Evolutionary conservation across 2,329 filamentous ascomycete genomes (phyloP).

Genomic region (Arthrobotrys pseudoclavata): DNA sequence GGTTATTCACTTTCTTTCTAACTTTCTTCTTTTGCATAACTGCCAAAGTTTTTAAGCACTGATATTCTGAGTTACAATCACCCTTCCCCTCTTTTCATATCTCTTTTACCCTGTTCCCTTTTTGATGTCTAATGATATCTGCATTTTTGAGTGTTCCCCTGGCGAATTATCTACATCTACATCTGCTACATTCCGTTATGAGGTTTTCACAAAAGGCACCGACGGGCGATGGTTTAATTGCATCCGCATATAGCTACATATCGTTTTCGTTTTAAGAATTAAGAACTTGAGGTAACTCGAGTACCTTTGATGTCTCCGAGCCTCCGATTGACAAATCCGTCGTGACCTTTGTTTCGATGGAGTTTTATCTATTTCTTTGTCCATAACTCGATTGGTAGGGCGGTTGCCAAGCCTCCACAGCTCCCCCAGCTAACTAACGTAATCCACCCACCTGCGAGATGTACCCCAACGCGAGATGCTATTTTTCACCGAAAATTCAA

Average conservation of each 20-base stretch:
- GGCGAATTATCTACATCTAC: constrained; percentile 1
- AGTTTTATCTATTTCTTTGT: background rate
- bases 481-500: too few relatives aligned
- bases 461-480: too few relatives aligned
- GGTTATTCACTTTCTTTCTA: constrained; percentile 6
- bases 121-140: constrained; percentile 54
- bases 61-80: background rate
- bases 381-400: background rate
- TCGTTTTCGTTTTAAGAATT: background rate
- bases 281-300: constrained; percentile 3
- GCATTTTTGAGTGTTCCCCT: constrained; percentile 5
- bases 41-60: constrained; percentile 12
- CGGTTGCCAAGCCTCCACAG: constrained; percentile 21
- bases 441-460: too few relatives aligned
- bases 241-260: background rate
- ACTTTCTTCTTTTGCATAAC: constrained; percentile 31
- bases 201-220: constrained; percentile 16
- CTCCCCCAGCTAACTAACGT: background rate
- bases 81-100: constrained; percentile 5
- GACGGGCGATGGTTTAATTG: background rate
- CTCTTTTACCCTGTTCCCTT: too few relatives aligned
- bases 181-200: constrained; percentile 8
- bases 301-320: background rate
- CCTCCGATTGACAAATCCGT: background rate
- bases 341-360: background rate